Evolutionary conservation across 352 stramenopile species (phyloP), one percentile per base, ranked within the genome.

Genomic region (Aphanomyces euteiches): DNA sequence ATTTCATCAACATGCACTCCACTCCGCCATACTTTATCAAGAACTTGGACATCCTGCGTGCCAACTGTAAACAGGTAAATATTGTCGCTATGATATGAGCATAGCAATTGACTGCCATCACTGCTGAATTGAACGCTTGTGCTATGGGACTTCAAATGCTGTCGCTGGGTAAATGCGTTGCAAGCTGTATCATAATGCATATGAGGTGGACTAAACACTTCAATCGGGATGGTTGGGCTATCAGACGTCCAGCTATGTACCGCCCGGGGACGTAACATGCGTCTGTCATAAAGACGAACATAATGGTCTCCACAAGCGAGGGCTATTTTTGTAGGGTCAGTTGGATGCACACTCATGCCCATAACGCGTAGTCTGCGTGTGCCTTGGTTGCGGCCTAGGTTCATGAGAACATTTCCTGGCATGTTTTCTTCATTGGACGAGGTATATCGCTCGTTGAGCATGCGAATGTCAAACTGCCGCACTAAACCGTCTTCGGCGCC

Each of bases 71-170:
- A 94, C 53, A 92, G 56, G 56, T 94, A 94, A 67, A 94, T 92
- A 47, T 94, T 84, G 54, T 94, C 87, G 64, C 88, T 91, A 73
- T 94, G 87, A 58, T 94, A 94, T 70, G 90, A 93, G 7, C 84
- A 78, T 15, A 94, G 76, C 13, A 94, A 72, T 53, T 93, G 77
- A 0, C 77, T 72, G 15, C 87, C 87, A 45, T 92, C 79, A 60
- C 67, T 83, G 60, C 75, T 92, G 69, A 92, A 94, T 68, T 88
- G 84, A 65, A 94, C 89, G 66, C 85, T 93, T 21, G 87, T 94
- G 13, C 85, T 83, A 64, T 94, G 84, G 5, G 77, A 78, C 58
- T 84, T 79, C 8, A 88, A 79, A 56, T 91, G 79, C 21, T 72
- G 77, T 28, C 73, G 74, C 56, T 79, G 76, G 40, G 75, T 78